Conservation (phyloP, 2,329 filamentous ascomycete species). For the Sporothrix globosa region DNA sequence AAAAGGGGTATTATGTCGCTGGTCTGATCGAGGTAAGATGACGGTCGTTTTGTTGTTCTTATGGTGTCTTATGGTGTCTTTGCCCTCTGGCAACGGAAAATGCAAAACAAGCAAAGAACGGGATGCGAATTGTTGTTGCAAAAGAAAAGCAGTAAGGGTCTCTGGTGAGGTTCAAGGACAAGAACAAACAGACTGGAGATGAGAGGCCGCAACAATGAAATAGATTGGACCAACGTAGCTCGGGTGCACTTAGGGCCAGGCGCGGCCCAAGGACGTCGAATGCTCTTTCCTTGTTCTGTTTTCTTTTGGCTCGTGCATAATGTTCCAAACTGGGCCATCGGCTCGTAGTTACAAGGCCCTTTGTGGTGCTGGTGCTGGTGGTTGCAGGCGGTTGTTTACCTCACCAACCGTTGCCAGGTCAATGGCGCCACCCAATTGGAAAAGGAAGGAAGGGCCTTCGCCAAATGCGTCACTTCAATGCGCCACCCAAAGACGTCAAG, state of each 20-base stretch:
- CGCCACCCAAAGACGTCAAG: no score
- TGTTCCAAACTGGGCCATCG: slow-evolving; percentile 2
- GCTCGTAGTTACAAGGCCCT: slow-evolving; percentile 3
- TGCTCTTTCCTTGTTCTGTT: slow-evolving; percentile 15
- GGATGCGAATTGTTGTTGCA: not conserved
- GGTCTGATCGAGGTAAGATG: not conserved
- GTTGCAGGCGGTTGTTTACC: slow-evolving; percentile 33
- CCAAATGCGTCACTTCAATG: not conserved
- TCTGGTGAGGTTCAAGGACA: not conserved
- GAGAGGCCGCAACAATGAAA: not conserved
- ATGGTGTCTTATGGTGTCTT: not conserved
- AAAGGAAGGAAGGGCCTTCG: slow-evolving; percentile 3
- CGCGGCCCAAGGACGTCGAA: not conserved
- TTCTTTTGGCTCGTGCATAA: not conserved
- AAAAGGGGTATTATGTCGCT: not conserved
- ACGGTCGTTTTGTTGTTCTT: not conserved
- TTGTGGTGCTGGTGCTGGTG: not conserved
- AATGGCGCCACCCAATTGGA: slow-evolving; percentile 25
- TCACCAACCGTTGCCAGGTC: slow-evolving; percentile 34
- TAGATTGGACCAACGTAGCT: not conserved
- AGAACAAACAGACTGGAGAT: not conserved
- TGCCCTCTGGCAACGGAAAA: slow-evolving; percentile 5
- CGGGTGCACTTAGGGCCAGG: not conserved
- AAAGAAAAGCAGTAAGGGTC: not conserved
- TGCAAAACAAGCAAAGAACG: slow-evolving; percentile 9